Evolutionary conservation across 257 asterid genomes (phyloP).

Genomic region (Echites panduratus): DNA sequence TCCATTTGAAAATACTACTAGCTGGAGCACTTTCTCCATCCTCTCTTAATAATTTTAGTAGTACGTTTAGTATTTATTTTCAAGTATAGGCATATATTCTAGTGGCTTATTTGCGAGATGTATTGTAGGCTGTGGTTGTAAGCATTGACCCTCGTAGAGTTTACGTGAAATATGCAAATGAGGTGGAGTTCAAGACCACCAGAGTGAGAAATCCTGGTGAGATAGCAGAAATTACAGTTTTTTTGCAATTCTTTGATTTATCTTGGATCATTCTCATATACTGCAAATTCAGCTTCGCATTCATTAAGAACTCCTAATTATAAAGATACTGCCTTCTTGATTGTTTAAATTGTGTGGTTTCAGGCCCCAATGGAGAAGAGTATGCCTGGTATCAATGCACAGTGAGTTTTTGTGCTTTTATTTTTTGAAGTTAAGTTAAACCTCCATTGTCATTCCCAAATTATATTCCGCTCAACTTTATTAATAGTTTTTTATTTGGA

Average conservation of each 20-base stretch:
- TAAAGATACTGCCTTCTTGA: neutral
- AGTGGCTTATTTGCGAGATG: neutral
- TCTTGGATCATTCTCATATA: neutral
- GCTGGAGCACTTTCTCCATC: neutral
- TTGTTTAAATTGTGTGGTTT: slow-evolving; percentile 21
- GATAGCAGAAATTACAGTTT: slow-evolving; percentile 7
- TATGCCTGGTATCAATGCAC: slow-evolving; percentile 91
- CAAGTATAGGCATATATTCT: slow-evolving; percentile 3
- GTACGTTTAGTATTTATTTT: neutral
- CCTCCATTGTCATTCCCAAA: neutral
- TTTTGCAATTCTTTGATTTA: neutral
- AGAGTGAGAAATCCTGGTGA: slow-evolving; percentile 73
- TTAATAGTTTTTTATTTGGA: neutral
- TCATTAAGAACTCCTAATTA: neutral
- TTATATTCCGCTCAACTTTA: neutral
- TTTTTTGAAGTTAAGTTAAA: neutral
- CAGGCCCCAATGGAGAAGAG: slow-evolving; percentile 85
- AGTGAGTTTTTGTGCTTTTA: slow-evolving; percentile 34
- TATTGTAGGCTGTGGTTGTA: slow-evolving; percentile 82
- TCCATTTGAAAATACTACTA: neutral
- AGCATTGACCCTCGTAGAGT: slow-evolving; percentile 96
- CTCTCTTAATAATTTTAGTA: neutral
- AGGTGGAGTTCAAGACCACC: slow-evolving; percentile 64
- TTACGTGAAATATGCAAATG: slow-evolving; percentile 59
- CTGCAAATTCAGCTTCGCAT: neutral